Base-by-base conservation (phyloP, 2,329 filamentous ascomycete species). In the Lasiodiplodia hormozganensis region DNA sequence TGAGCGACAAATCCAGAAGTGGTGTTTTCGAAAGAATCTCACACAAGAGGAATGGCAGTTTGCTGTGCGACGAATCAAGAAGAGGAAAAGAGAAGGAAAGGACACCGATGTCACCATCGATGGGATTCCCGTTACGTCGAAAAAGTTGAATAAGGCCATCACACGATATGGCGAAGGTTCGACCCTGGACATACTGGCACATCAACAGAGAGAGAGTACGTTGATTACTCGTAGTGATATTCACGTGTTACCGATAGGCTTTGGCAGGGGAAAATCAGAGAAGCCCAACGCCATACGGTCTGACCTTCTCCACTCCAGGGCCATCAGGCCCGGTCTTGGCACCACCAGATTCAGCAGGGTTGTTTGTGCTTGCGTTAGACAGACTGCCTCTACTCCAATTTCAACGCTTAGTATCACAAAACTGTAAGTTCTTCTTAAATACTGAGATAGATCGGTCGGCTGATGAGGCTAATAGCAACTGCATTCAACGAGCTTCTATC, bases 21-120 rank as follows among this genome's bases (percentile, higher is more conserved):
- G 74, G 75, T 67, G 65, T 4, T 75, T 75, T 38, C 69, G 71
- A 47, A 76, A 76, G 53, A 73, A 76, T 47, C 53, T 70, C 40
- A 72, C 43, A 7, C 56, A 62, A 6, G 65, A 72, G 34, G 69
- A 71, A 10, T 76, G 73, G 74, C 68, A 71, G 38, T 70, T 65
- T 38, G 67, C 74, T 31, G 67, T 69, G 14, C 69, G 68, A 25
- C 69, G 69, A 51, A 69, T 72, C 14, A 65, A 71, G 31, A 71
- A 71, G 31, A 65, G 69, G 28, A 73, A 74, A 38, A 38, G 51
- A 36, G 64, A 70, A 16, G 73, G 72, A 12, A 70, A 73, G 56
- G 66, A 71, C 7, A 72, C 69, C 47, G 68, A 70, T 1, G 0
- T 51, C 23, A 21, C 11, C 16, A 62, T 49, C 10, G 25, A 51